Percentiles rank a stretch among this genome's conserved stretches.
These are phyloP conservation scores for Ascochyta rabiei DNA, from an alignment of 2,329 filamentous ascomycete genomes.

Conservation along the genomic window DNA sequence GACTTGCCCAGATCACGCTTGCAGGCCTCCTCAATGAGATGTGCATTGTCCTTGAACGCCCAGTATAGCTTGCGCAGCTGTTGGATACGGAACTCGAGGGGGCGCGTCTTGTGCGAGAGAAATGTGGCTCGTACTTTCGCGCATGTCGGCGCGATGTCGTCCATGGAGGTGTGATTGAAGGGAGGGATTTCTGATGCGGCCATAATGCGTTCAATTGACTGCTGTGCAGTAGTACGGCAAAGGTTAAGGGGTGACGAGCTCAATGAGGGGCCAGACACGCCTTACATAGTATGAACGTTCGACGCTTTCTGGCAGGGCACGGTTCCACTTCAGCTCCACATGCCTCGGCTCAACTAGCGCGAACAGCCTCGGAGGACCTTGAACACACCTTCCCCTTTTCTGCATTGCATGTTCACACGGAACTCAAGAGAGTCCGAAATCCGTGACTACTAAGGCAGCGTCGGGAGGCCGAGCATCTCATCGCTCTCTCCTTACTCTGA, in stretches of 20 bases:
- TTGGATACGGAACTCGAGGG: constrained; percentile 77
- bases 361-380: background rate
- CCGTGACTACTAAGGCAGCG: background rate
- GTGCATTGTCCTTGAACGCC: constrained; percentile 80
- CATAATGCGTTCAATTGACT: constrained; percentile 6
- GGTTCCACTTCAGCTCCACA: constrained; percentile 3
- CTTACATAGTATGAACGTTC: constrained; percentile 4
- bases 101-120: constrained; percentile 78
- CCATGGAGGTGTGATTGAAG: constrained; percentile 46
- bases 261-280: constrained; percentile 4
- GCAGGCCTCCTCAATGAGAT: constrained; percentile 75
- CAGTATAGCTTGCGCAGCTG: constrained; percentile 96
- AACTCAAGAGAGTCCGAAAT: background rate
- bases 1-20: constrained; percentile 80
- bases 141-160: constrained; percentile 41
- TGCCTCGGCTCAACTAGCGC: constrained; percentile 12
- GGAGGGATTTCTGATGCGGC: constrained; percentile 31
- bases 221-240: background rate
- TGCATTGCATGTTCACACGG: background rate
- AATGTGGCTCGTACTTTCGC: constrained; percentile 71
- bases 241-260: background rate
- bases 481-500: background rate
- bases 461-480: background rate
- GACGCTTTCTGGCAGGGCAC: constrained; percentile 1
- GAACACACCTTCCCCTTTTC: background rate